Evolutionary conservation across 345 rosid genomes (phyloP).

Genomic region (Angophora floribunda): DNA sequence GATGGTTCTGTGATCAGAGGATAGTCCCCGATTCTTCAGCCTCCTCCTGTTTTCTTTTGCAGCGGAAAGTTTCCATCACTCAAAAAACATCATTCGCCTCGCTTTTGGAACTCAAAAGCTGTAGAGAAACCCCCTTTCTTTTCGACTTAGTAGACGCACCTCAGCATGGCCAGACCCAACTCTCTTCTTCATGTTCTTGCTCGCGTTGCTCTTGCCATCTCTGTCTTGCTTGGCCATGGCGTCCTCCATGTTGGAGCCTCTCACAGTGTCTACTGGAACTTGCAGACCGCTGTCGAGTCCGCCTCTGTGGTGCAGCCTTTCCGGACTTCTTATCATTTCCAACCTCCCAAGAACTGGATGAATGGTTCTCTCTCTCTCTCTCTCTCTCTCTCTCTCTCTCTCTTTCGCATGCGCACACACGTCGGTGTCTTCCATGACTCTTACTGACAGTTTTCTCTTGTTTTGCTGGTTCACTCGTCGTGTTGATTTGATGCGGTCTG

Average conservation of each 20-base stretch:
- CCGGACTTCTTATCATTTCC: slow-evolving; percentile 61
- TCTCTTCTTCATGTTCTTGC: neutral
- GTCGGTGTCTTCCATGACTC: neutral
- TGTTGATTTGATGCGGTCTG: neutral
- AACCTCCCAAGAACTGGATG: slow-evolving; percentile 69
- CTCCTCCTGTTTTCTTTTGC: neutral
- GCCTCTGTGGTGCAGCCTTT: slow-evolving; percentile 25
- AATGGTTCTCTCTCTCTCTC: slow-evolving; percentile 29
- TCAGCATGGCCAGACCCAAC: neutral
- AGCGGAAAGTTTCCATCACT: neutral
- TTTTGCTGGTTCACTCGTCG: neutral
- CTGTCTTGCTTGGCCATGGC: slow-evolving; percentile 9
- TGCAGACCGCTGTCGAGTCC: neutral
- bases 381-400: neutral
- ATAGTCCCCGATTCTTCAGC: neutral
- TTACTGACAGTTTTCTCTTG: neutral
- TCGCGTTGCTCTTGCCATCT: neutral
- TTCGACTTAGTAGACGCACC: neutral
- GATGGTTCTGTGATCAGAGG: neutral
- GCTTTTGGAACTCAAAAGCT: neutral
- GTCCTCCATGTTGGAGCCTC: slow-evolving; percentile 16
- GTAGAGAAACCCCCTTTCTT: neutral
- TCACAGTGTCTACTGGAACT: neutral
- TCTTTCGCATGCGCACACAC: neutral
- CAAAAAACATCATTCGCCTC: neutral